These are phyloP conservation scores for Chenopodium quinoa DNA, from an alignment of 148 eudicot genomes.

Conservation along the genomic window DNA sequence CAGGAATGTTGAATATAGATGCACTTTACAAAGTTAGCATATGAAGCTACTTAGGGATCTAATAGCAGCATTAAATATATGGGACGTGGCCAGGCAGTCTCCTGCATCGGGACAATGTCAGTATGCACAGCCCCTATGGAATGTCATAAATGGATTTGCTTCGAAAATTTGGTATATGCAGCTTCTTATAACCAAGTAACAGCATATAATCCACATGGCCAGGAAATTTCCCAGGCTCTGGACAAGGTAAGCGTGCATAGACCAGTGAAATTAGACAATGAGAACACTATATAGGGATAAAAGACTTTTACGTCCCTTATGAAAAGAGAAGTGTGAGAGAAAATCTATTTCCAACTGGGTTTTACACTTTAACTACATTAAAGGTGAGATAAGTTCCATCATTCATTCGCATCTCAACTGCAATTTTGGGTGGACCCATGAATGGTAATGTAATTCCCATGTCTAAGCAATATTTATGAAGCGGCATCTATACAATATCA, in stretches of 20 bases:
- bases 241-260: background rate
- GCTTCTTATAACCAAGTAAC: too few relatives aligned
- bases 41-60: background rate
- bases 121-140: background rate
- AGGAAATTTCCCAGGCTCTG: background rate
- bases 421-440: background rate
- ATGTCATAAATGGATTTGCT: too few relatives aligned
- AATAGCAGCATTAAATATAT: background rate
- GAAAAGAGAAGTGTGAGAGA: background rate
- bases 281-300: background rate
- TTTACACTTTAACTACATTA: background rate
- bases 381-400: background rate
- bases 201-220: background rate
- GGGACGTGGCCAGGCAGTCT: background rate
- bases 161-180: too few relatives aligned
- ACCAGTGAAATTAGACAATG: background rate
- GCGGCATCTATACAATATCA: background rate
- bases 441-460: background rate
- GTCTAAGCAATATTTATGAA: background rate
- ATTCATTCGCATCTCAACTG: background rate
- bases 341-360: background rate
- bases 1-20: background rate
- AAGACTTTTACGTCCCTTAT: background rate
- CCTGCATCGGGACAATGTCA: background rate
- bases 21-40: background rate